Evolutionary conservation across 768 basidiomycete species (phyloP).

Genomic region (Phaffia tasmanica): DNA sequence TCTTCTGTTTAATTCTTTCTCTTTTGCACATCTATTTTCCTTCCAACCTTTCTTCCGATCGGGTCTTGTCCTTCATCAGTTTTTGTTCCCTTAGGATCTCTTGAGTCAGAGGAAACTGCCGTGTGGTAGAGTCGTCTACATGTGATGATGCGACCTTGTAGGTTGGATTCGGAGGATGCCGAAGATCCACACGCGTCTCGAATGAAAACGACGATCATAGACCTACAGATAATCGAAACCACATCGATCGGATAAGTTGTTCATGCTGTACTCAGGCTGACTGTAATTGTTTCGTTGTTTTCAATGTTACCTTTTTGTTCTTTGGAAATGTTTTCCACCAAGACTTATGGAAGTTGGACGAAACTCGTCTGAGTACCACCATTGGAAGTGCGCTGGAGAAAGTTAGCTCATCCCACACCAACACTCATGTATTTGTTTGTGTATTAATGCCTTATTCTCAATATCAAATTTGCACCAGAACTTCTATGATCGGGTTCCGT

Average conservation of each 20-base stretch:
- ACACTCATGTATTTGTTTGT: neutral
- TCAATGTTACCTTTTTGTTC: neutral
- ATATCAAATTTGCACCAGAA: conserved; percentile 27
- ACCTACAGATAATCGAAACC: neutral
- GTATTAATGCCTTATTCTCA: neutral
- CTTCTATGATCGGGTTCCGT: conserved; percentile 48
- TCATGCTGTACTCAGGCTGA: neutral
- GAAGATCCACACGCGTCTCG: neutral
- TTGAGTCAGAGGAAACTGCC: neutral
- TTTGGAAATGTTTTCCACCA: neutral
- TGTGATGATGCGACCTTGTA: too few relatives aligned
- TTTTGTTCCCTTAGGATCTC: neutral
- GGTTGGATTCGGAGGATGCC: neutral
- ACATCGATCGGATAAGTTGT: neutral
- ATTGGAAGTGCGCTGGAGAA: conserved; percentile 43
- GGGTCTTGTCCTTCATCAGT: neutral
- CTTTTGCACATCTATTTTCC: neutral
- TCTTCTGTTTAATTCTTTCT: neutral
- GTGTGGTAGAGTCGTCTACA: too few relatives aligned
- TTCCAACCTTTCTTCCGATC: conserved; percentile 36
- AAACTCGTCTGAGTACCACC: conserved; percentile 37
- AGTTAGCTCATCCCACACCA: neutral
- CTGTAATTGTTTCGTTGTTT: neutral
- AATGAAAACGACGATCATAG: neutral
- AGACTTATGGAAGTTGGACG: conserved; percentile 51